Conservation (phyloP, 345 rosid species). For the Populus davidiana region DNA sequence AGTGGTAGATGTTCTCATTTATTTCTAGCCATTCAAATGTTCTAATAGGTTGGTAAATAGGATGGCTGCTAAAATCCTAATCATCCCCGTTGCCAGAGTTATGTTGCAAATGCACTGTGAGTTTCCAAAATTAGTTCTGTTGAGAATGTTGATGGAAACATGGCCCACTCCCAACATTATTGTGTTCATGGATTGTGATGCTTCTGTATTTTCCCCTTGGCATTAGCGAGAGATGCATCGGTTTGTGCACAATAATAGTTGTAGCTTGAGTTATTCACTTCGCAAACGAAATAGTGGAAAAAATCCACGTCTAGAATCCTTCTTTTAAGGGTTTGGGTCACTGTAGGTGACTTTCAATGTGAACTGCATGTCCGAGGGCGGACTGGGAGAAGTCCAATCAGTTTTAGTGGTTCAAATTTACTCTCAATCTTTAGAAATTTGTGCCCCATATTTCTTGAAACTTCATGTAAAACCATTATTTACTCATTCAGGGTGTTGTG, state of each 20-base stretch:
- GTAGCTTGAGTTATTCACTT: neutral
- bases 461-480: neutral
- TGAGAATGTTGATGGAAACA: constrained; percentile 20
- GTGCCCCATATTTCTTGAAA: neutral
- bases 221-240: constrained; percentile 1
- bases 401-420: no score
- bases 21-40: constrained; percentile 23
- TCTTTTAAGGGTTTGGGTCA: neutral
- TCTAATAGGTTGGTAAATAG: constrained; percentile 17
- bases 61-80: constrained; percentile 25
- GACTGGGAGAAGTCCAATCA: neutral
- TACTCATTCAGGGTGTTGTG: neutral
- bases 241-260: neutral
- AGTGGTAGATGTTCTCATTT: constrained; percentile 28
- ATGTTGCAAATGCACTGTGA: constrained; percentile 10
- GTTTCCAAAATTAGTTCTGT: constrained; percentile 15
- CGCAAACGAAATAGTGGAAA: neutral
- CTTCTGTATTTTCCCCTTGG: neutral
- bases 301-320: constrained; percentile 1
- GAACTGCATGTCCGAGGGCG: neutral
- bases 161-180: constrained; percentile 10
- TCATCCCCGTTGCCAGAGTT: constrained; percentile 22
- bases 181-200: constrained; percentile 18
- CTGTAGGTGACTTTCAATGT: neutral
- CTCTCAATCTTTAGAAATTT: neutral